phyloP scores from a whole-genome alignment of 345 rosid genomes.

The Hirschfeldia incana region DNA sequence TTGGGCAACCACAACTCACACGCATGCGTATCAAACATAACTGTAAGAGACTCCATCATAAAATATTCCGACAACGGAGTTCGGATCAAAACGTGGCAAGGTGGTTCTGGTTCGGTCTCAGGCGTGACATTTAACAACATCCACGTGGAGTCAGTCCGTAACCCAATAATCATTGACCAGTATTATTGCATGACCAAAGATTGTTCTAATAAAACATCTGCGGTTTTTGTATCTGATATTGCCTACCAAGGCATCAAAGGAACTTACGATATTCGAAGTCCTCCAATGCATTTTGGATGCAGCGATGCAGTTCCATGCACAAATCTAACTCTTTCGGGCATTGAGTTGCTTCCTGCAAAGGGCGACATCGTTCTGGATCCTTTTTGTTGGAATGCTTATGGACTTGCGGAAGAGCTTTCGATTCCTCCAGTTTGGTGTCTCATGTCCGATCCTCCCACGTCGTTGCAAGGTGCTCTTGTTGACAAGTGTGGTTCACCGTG shows the following conservation, averaged over 20 bases:
- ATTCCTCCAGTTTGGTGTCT: conserved; percentile 74
- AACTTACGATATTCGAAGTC: conserved; percentile 77
- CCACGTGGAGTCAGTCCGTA: conserved; percentile 77
- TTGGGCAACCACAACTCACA: conserved; percentile 79
- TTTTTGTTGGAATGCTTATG: conserved; percentile 94
- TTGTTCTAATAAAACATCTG: conserved; percentile 82
- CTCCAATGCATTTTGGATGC: conserved; percentile 87
- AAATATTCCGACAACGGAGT: conserved; percentile 78
- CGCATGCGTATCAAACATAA: conserved; percentile 89
- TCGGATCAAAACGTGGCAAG: conserved; percentile 99
- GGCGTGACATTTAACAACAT: conserved; percentile 74
- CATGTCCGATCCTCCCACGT: conserved; percentile 51
- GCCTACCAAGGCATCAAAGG: conserved; percentile 74
- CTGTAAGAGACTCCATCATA: conserved; percentile 79
- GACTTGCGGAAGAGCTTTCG: conserved; percentile 51
- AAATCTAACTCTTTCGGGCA: conserved; percentile 68
- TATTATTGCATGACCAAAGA: conserved; percentile 75
- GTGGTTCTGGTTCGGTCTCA: conserved; percentile 86
- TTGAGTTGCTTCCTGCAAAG: conserved; percentile 79
- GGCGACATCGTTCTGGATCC: conserved; percentile 65
- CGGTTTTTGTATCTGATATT: conserved; percentile 71
- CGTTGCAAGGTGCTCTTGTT: conserved; percentile 37
- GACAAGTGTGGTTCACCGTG: conserved; percentile 45
- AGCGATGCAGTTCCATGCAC: conserved; percentile 90
- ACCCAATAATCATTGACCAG: conserved; percentile 91